Base-by-base conservation (phyloP, 2,329 filamentous ascomycete genomes). In the Aspergillus texensis region DNA sequence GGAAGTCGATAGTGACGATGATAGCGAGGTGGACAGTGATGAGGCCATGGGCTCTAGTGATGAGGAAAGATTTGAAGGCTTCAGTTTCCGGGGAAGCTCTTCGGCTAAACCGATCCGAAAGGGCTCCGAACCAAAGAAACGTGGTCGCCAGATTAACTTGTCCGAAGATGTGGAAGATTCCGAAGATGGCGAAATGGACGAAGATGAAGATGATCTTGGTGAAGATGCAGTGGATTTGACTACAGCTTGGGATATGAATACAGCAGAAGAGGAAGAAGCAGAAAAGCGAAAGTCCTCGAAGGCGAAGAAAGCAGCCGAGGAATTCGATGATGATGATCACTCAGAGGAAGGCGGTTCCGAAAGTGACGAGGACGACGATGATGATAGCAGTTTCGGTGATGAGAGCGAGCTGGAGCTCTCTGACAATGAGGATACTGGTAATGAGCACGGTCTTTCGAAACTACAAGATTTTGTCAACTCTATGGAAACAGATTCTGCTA, bases 1-100 rank as follows among this genome's bases (percentile, higher is more conserved):
- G 30, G 81, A 88, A 55, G 87, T 89, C 26, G 86, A 85, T 56
- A 86, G 85, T 52, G 88, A 90, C 59, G 85, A 90, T 65, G 89
- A 91, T 70, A 88, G 86, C 60, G 88, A 90, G 65, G 81, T 92
- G 61, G 89, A 91, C 74, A 90, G 87, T 68, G 89, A 91, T 74
- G 92, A 96, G 72, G 94, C 94, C 2, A 93, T 97, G 82, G 92
- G 93, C 4, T 89, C 92, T 68, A 95, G 92, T 71, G 94, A 97
- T 72, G 89, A 95, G 72, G 94, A 96, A 74, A 86, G 85, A 66
- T 96, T 96, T 68, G 88, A 93, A 67, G 91, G 88, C 12, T 96
- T 90, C 71, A 86, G 85, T 4, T 91, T 91, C 72, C 82, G 87
- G 39, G 88, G 88, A 36, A 87, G 84, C 68, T 83, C 83, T n/a